Conservation (phyloP, 225 moss, liverwort and hornwort species). For the Anthoceros angustus region DNA sequence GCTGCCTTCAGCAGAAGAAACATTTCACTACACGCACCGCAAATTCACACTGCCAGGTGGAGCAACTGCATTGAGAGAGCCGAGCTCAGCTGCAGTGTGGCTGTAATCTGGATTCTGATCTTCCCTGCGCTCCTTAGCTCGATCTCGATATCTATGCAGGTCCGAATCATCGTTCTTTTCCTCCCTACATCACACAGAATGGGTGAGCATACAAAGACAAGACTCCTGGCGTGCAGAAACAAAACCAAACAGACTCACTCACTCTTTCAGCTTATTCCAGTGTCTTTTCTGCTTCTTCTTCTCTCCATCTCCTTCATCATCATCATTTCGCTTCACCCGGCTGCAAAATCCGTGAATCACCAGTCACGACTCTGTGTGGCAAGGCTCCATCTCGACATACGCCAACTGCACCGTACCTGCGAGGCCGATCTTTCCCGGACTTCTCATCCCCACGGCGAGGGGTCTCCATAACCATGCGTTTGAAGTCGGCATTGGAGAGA, state of each 20-base stretch:
- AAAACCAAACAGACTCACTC: constrained; percentile 7
- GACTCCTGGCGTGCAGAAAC: background rate
- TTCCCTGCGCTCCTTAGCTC: constrained; percentile 95
- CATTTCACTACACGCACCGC: constrained; percentile 25
- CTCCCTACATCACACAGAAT: constrained; percentile 29
- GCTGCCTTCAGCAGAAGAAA: background rate
- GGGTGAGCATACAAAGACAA: too few relatives aligned
- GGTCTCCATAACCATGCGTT: constrained; percentile 45
- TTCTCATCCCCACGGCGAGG: constrained; percentile 29
- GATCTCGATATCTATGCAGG: constrained; percentile 75
- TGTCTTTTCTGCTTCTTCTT: constrained; percentile 77
- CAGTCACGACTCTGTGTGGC: background rate
- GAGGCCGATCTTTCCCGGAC: constrained; percentile 28
- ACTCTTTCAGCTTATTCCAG: constrained; percentile 89
- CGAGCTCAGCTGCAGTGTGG: constrained; percentile 75
- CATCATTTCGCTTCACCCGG: constrained; percentile 66
- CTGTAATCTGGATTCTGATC: constrained; percentile 99
- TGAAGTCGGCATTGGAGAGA: constrained; percentile 37
- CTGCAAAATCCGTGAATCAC: constrained; percentile 24
- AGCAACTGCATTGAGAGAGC: constrained; percentile 89
- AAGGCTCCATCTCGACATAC: background rate
- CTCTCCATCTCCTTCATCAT: constrained; percentile 69
- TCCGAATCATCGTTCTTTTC: constrained; percentile 71
- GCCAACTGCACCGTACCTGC: constrained; percentile 14
- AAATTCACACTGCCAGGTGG: constrained; percentile 91